Evolutionary conservation across 164 flowering plant genomes (phyloP).

Genomic region (Pachysandra terminalis): DNA sequence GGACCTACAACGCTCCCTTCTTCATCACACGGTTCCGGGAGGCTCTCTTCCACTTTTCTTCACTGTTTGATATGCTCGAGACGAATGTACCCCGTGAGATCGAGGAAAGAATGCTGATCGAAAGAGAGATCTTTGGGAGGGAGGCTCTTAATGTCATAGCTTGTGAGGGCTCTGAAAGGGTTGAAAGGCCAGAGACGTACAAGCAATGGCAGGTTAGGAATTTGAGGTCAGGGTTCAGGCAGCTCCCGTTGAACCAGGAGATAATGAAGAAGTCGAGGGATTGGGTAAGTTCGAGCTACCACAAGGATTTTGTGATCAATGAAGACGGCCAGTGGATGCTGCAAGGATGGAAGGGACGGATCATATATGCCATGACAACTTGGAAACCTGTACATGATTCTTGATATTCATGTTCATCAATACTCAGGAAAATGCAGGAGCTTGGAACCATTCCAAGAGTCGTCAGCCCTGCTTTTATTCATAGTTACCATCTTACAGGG

Average conservation of each 20-base stretch:
- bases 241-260: constrained; percentile 23
- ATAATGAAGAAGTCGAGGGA: constrained; percentile 35
- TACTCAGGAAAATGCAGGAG: too few relatives aligned
- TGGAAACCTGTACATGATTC: constrained; percentile 49
- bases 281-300: constrained; percentile 40
- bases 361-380: constrained; percentile 49
- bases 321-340: constrained; percentile 71
- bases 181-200: constrained; percentile 75
- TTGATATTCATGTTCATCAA: not conserved
- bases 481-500: too few relatives aligned
- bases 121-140: constrained; percentile 44
- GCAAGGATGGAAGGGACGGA: constrained; percentile 88
- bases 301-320: constrained; percentile 67
- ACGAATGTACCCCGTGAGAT: constrained; percentile 19
- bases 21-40: constrained; percentile 40
- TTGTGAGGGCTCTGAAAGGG: constrained; percentile 34
- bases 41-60: constrained; percentile 55
- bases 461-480: too few relatives aligned
- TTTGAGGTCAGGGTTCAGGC: constrained; percentile 28
- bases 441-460: too few relatives aligned
- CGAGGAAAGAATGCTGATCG: constrained; percentile 37
- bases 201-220: constrained; percentile 36
- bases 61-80: constrained; percentile 28
- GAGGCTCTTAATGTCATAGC: constrained; percentile 33
- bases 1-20: constrained; percentile 33